These are phyloP conservation scores for Oehlia diaphana DNA, from an alignment of 192 early-diverging fungal species.

Conservation along the genomic window DNA sequence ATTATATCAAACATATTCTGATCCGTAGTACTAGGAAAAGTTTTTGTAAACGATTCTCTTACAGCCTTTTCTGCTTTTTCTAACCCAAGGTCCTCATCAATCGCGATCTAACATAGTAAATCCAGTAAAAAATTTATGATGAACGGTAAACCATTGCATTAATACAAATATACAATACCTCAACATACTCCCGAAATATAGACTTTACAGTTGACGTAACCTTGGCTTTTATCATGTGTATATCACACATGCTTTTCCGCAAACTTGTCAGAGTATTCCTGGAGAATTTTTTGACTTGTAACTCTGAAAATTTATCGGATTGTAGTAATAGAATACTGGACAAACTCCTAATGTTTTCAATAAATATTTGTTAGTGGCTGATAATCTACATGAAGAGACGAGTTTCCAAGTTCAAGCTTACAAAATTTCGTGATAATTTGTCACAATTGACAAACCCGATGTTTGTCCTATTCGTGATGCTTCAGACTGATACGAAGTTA, in stretches of 20 bases:
- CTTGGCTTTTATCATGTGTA: no score
- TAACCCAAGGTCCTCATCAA: neutral
- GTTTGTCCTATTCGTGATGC: neutral
- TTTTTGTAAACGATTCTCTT: conserved; percentile 20
- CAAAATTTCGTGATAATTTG: conserved; percentile 16
- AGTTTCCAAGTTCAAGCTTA: neutral
- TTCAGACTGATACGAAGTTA: no score
- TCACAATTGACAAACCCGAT: conserved; percentile 12
- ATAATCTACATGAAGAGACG: no score
- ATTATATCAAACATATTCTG: conserved; percentile 2
- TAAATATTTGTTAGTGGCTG: neutral
- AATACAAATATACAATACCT: neutral
- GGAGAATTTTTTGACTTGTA: no score
- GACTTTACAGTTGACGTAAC: no score
- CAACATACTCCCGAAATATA: no score
- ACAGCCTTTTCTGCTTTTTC: neutral
- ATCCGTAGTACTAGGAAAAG: neutral
- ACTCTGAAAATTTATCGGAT: no score
- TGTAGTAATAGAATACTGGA: no score
- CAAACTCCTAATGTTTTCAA: no score
- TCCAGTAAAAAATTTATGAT: no score
- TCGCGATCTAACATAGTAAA: neutral
- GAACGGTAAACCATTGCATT: neutral
- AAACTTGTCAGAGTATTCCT: no score
- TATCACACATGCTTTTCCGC: no score